phyloP scores from a whole-genome alignment of 2,329 filamentous ascomycete species.

The Domatiomyces globalis region DNA sequence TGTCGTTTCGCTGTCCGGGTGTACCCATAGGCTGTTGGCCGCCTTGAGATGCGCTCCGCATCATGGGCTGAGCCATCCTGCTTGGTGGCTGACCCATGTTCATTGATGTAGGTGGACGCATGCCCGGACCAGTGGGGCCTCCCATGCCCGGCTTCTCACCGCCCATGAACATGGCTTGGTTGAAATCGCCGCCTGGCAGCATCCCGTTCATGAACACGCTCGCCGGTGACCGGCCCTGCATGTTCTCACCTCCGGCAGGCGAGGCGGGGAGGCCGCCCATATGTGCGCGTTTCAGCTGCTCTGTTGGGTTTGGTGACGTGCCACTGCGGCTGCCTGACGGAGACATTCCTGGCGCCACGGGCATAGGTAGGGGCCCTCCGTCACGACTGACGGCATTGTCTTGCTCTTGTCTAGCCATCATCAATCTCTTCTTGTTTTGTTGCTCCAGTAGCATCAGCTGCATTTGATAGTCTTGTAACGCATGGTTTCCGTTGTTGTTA shows the following conservation, averaged over 20 bases:
- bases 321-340: constrained; percentile 40
- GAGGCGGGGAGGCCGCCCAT: constrained; percentile 44
- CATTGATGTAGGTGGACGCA: constrained; percentile 44
- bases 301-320: constrained; percentile 46
- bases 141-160: constrained; percentile 28
- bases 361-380: constrained; percentile 32
- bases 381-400: constrained; percentile 43
- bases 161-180: constrained; percentile 31
- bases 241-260: constrained; percentile 42
- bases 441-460: constrained; percentile 55
- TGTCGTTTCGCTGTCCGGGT: constrained; percentile 42
- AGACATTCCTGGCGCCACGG: constrained; percentile 38
- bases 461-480: constrained; percentile 57
- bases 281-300: constrained; percentile 51
- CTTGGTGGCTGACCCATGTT: constrained; percentile 27
- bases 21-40: constrained; percentile 38
- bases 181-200: constrained; percentile 26
- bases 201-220: constrained; percentile 43
- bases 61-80: constrained; percentile 33
- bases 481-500: constrained; percentile 41
- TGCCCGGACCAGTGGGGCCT: constrained; percentile 35
- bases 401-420: constrained; percentile 55
- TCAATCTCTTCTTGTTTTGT: constrained; percentile 52
- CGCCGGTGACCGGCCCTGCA: constrained; percentile 48
- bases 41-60: constrained; percentile 31